Percentiles rank a stretch among this genome's conserved stretches.
Evolutionary conservation across 148 eudicot genomes (phyloP).

Genomic region (Dianthus caryophyllus): DNA sequence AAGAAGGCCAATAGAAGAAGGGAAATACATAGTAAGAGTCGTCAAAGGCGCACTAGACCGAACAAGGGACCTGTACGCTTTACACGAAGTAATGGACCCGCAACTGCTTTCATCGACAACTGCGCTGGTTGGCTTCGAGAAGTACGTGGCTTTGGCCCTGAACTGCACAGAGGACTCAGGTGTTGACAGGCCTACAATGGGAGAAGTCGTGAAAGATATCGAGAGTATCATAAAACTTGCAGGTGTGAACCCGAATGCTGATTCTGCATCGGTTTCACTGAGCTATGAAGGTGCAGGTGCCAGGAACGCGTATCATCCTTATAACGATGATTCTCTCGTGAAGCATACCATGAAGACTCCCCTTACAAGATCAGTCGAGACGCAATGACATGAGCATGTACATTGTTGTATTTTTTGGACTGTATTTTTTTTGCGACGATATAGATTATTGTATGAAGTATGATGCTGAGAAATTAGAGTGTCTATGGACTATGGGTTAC

Average conservation of each 20-base stretch:
- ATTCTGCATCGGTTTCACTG: conserved; percentile 49
- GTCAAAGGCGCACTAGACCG: conserved; percentile 43
- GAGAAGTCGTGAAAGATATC: conserved; percentile 73
- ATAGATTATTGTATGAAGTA: neutral
- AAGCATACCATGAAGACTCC: conserved; percentile 33
- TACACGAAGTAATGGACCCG: conserved; percentile 49
- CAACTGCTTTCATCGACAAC: conserved; percentile 25
- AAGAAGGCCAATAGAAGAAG: conserved; percentile 58
- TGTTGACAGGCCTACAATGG: conserved; percentile 52
- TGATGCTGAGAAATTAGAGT: neutral
- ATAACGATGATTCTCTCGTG: conserved; percentile 41
- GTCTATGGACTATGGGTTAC: neutral
- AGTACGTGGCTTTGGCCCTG: conserved; percentile 54
- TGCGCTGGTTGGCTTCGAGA: conserved; percentile 46
- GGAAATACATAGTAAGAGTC: conserved; percentile 57
- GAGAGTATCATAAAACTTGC: conserved; percentile 56
- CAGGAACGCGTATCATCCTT: conserved; percentile 34
- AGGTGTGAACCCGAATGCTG: conserved; percentile 58
- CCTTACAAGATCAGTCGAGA: conserved; percentile 24
- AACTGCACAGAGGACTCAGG: conserved; percentile 55
- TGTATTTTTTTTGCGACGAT: too few species aligned
- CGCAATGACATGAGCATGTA: conserved; percentile 18
- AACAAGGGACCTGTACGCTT: conserved; percentile 41
- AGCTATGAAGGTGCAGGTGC: conserved; percentile 33
- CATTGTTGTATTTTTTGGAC: neutral